Base-by-base conservation (phyloP, 805 yeast genomes). In the Nakazawaea peltata region DNA sequence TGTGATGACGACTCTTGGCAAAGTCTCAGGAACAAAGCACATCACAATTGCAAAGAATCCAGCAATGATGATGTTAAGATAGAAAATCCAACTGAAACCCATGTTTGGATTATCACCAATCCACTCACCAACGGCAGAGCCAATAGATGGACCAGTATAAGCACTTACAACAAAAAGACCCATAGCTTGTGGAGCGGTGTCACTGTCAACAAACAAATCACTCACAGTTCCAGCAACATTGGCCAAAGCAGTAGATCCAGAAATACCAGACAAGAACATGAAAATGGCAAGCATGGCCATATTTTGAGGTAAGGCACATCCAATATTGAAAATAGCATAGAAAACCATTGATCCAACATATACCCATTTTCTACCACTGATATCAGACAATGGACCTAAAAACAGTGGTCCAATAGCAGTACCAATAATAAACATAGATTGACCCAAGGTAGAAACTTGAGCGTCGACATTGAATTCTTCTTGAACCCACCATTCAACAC, bases 181-280 rank as follows among this genome's bases (percentile, higher is more conserved):
- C 61, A 57, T 56, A 28, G 61, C 55, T 37, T 54, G 60, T 15
- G 58, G 48, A n/a, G 62, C 61, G 30, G 40, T 51, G 43, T 54
- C 60, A 2, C 59, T 45, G 39, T 48, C 46, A 39, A 56, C 54
- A 35, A 57, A 57, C 38, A 57, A 39, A 42, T 57, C 62, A 35
- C 56, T 56, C 41, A 57, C 50, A 18, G 61, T 51, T 42, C 62
- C 62, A 6, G 62, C 62, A 36, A 56, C 61, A 29, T 57, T 57
- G 7, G 54, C 45, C 19, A 56, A 41, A 8, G 57, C 53, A 14
- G 58, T 51, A 1, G 61, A 56, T 26, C 62, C 60, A 34, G 53
- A 44, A 7, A 47, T 17, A 15, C 62, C 62, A 29, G 49, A 44
- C 25, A 57, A 42, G 34, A 56, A 50, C 54, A 48, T 48, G 41